Evolutionary conservation across 371 early-diverging fungal species (phyloP).

Genomic region (Synchytrium microbalum): DNA sequence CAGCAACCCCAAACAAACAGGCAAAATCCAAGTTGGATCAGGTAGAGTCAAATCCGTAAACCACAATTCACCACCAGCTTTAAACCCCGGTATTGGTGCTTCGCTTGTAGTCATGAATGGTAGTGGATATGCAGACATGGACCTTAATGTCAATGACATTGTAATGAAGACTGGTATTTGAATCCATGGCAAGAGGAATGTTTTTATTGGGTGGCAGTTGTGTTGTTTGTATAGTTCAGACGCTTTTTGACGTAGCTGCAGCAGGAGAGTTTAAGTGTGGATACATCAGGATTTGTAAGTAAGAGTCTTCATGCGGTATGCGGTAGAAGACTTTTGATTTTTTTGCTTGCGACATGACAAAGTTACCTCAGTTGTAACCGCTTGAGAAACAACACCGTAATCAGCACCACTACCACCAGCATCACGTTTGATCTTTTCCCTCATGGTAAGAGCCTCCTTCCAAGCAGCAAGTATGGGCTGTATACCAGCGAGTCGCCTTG

Average conservation of each 20-base stretch:
- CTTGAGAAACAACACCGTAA: neutral
- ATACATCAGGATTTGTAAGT: neutral
- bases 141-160: conserved; percentile 60
- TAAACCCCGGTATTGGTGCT: conserved; percentile 21
- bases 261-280: neutral
- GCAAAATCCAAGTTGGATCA: conserved; percentile 56
- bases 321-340: neutral
- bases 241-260: conserved; percentile 49
- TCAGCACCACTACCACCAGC: neutral
- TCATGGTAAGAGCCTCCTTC: conserved; percentile 44
- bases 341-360: too few species aligned
- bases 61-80: conserved; percentile 28
- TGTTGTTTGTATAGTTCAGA: conserved; percentile 50
- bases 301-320: neutral
- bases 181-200: conserved; percentile 57
- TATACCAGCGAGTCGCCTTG: conserved; percentile 44
- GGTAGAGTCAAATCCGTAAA: conserved; percentile 27
- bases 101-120: conserved; percentile 28
- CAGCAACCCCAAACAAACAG: conserved; percentile 57
- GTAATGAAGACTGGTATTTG: conserved; percentile 71
- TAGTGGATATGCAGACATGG: conserved; percentile 54
- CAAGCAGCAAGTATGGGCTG: conserved; percentile 59
- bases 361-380: neutral
- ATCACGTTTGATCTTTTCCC: conserved; percentile 19
- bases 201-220: conserved; percentile 54